phyloP scores from a whole-genome alignment of 1,284 basidiomycete species.

The Moesziomyces antarcticus region DNA sequence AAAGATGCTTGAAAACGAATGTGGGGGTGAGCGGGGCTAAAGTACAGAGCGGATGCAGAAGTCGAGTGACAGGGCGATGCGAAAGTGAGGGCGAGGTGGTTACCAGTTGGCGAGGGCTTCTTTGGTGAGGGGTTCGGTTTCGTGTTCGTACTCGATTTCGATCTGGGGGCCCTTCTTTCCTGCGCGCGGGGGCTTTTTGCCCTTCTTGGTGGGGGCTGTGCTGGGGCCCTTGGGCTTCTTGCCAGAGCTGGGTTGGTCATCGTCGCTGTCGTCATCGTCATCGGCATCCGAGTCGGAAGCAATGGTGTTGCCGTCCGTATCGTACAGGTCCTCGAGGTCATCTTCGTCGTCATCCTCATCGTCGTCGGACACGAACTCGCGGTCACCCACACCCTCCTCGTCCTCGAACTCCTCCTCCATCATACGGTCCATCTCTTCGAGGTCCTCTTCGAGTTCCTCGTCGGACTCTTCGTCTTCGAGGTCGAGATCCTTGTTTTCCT shows the following conservation, averaged over 20 bases:
- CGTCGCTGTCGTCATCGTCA: constrained; percentile 27
- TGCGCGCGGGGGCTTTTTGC: neutral
- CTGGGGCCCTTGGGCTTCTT: constrained; percentile 19
- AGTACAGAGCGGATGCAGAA: neutral
- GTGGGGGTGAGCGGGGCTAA: neutral
- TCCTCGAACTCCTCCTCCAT: constrained; percentile 60
- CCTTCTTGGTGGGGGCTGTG: constrained; percentile 3
- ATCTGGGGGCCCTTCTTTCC: constrained; percentile 73
- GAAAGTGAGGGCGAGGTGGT: neutral
- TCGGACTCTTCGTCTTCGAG: constrained; percentile 64
- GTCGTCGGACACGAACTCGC: constrained; percentile 65
- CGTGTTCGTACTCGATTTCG: constrained; percentile 89
- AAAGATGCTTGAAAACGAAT: too few species aligned
- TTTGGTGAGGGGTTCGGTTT: constrained; percentile 77
- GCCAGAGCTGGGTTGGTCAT: constrained; percentile 8
- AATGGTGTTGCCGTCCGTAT: constrained; percentile 35
- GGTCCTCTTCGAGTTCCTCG: constrained; percentile 62
- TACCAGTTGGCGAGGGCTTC: constrained; percentile 65
- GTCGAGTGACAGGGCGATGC: neutral
- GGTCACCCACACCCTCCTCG: constrained; percentile 54
- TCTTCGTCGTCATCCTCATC: constrained; percentile 55
- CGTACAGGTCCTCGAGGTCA: constrained; percentile 49
- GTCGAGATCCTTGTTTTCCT: constrained; percentile 40
- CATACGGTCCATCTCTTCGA: constrained; percentile 60
- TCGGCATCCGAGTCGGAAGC: constrained; percentile 32